These are phyloP conservation scores for Aspergillus sp. DNA, from an alignment of 2,329 filamentous ascomycete species.

Conservation along the genomic window DNA sequence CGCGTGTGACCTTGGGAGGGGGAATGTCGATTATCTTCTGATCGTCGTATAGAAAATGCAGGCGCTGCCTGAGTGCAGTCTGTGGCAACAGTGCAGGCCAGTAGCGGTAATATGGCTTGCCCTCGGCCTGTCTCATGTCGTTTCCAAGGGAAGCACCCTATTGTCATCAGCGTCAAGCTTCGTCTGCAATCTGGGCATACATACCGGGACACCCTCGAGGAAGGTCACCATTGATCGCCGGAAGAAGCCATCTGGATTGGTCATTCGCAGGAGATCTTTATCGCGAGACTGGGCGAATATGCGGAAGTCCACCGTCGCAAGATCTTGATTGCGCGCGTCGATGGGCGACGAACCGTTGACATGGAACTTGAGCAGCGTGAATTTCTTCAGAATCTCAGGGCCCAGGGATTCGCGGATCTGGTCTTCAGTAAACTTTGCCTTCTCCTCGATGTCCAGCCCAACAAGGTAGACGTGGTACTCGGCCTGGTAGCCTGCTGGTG, in stretches of 20 bases:
- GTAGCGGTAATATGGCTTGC: conserved; percentile 8
- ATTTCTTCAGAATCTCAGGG: not conserved
- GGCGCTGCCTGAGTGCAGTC: not conserved
- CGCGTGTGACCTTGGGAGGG: not conserved
- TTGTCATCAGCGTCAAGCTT: not conserved
- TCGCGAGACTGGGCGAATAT: conserved; percentile 6
- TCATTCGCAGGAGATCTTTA: conserved; percentile 1
- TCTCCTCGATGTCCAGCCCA: not conserved
- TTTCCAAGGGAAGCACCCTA: conserved; percentile 6
- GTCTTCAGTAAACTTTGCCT: not conserved
- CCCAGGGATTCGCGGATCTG: not conserved
- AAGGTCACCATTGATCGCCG: conserved; percentile 1
- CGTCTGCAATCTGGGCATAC: not conserved
- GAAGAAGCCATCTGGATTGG: not conserved
- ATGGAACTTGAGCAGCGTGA: conserved; percentile 3
- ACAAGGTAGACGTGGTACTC: not conserved
- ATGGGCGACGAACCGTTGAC: not conserved
- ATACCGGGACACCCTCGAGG: not conserved
- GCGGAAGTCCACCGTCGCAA: conserved; percentile 1
- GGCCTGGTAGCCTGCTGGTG: not conserved
- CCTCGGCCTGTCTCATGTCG: conserved; percentile 6
- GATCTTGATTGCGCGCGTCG: conserved; percentile 3
- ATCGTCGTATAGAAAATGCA: not conserved
- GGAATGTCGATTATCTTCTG: not conserved
- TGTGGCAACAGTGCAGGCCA: conserved; percentile 8